phyloP scores from a whole-genome alignment of 148 eudicot genomes.

The Cornus suecica region DNA sequence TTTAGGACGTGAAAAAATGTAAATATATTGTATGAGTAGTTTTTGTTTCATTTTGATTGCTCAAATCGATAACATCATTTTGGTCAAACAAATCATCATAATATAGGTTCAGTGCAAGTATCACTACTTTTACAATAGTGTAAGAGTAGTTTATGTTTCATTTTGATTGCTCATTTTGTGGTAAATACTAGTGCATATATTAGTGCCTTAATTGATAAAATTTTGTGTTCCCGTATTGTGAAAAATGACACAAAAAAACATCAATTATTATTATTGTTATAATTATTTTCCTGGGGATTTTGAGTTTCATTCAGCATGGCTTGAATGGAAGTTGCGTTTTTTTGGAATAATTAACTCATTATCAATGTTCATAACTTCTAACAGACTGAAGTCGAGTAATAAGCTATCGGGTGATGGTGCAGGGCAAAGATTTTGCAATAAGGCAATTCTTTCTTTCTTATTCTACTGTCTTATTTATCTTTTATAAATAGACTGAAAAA shows the following conservation, averaged over 20 bases:
- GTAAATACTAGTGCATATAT: neutral
- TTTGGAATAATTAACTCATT: neutral
- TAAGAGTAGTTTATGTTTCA: neutral
- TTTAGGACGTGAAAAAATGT: neutral
- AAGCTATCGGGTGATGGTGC: conserved; percentile 12
- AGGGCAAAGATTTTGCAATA: conserved; percentile 21
- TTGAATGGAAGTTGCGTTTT: neutral
- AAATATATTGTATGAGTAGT: neutral
- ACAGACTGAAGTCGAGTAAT: conserved; percentile 38
- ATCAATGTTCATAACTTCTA: neutral
- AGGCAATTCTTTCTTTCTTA: conserved; percentile 20
- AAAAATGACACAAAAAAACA: neutral
- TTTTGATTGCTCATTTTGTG: neutral
- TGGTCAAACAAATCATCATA: too few species aligned
- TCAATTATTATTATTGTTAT: too few species aligned
- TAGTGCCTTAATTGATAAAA: neutral
- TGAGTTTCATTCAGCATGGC: neutral
- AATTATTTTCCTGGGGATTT: too few species aligned
- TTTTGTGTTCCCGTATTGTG: neutral
- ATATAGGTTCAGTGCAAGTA: too few species aligned
- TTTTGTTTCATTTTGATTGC: neutral
- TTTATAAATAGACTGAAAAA: neutral
- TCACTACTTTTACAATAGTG: too few species aligned
- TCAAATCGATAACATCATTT: too few species aligned
- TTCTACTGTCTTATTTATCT: neutral